phyloP scores from a whole-genome alignment of 257 asterid genomes.

The Nicotiana attenuata region DNA sequence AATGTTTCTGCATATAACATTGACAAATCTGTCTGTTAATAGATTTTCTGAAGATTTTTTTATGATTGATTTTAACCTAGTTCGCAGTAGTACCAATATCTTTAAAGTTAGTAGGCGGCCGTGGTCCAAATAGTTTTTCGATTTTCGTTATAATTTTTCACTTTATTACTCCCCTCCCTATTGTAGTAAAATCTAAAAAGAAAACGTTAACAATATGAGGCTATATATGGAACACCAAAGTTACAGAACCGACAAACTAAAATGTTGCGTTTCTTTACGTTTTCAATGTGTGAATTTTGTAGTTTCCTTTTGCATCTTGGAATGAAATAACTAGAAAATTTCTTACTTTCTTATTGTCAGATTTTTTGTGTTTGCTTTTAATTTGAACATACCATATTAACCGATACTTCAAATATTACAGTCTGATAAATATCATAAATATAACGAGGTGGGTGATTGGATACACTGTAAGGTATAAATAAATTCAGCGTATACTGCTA shows the following conservation, averaged over 20 bases:
- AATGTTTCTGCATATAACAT: neutral
- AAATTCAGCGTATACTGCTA: neutral
- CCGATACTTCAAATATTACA: neutral
- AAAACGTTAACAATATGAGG: neutral
- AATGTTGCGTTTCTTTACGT: neutral
- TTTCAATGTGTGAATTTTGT: neutral
- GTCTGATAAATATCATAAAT: neutral
- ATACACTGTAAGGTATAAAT: neutral
- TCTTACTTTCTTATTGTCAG: neutral
- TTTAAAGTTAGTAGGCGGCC: neutral
- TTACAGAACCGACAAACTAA: neutral
- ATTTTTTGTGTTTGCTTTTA: neutral
- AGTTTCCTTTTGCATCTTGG: neutral
- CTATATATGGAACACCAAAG: neutral
- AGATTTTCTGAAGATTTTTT: neutral
- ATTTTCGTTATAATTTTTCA: neutral
- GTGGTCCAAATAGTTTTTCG: neutral
- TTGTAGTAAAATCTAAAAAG: neutral
- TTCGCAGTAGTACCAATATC: neutral
- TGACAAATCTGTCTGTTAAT: constrained; percentile 1
- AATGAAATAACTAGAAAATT: neutral
- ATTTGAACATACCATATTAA: neutral
- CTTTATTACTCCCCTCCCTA: neutral
- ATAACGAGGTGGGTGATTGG: neutral
- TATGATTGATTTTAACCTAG: neutral